phyloP scores from a whole-genome alignment of 805 yeast genomes.

The Candida glaebosa region DNA sequence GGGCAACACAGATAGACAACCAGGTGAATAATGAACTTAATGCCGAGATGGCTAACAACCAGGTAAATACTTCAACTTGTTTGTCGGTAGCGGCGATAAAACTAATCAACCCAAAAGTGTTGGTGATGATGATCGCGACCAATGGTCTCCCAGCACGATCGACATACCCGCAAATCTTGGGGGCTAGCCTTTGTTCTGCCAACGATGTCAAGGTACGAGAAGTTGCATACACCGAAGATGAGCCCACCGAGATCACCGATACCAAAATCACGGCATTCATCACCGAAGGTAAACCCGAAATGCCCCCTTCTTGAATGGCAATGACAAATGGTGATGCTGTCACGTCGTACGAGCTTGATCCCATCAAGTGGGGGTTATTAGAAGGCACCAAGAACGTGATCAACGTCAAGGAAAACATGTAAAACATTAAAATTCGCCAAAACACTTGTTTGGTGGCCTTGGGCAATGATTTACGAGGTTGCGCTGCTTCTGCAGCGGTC shows the following conservation, averaged over 20 bases:
- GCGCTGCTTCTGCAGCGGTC: slow-evolving; percentile 72
- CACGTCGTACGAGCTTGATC: slow-evolving; percentile 50
- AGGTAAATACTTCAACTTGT: slow-evolving; percentile 37
- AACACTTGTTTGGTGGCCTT: slow-evolving; percentile 77
- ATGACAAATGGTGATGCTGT: slow-evolving; percentile 74
- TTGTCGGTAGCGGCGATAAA: slow-evolving; percentile 45
- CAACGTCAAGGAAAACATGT: slow-evolving; percentile 52
- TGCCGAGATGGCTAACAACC: slow-evolving; percentile 41
- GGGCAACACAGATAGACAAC: slow-evolving; percentile 39
- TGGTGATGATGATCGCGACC: slow-evolving; percentile 56
- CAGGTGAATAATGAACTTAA: slow-evolving; percentile 41
- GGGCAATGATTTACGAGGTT: slow-evolving; percentile 67
- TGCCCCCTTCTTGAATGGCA: slow-evolving; percentile 65
- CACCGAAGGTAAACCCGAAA: slow-evolving; percentile 62
- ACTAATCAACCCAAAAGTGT: slow-evolving; percentile 54
- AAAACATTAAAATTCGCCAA: slow-evolving; percentile 75
- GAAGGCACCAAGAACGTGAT: slow-evolving; percentile 73
- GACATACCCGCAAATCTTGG: slow-evolving; percentile 58
- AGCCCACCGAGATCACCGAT: slow-evolving; percentile 70
- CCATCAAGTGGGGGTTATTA: slow-evolving; percentile 46
- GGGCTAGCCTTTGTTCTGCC: slow-evolving; percentile 65
- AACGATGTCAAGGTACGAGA: slow-evolving; percentile 67
- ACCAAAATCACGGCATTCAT: slow-evolving; percentile 69
- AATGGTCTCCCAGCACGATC: slow-evolving; percentile 80
- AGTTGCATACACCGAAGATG: slow-evolving; percentile 67